Percentiles rank a stretch among this genome's conserved stretches.
These are phyloP conservation scores for Pseudogymnoascus sp. DNA, from an alignment of 2,329 filamentous ascomycete genomes.

Conservation along the genomic window DNA sequence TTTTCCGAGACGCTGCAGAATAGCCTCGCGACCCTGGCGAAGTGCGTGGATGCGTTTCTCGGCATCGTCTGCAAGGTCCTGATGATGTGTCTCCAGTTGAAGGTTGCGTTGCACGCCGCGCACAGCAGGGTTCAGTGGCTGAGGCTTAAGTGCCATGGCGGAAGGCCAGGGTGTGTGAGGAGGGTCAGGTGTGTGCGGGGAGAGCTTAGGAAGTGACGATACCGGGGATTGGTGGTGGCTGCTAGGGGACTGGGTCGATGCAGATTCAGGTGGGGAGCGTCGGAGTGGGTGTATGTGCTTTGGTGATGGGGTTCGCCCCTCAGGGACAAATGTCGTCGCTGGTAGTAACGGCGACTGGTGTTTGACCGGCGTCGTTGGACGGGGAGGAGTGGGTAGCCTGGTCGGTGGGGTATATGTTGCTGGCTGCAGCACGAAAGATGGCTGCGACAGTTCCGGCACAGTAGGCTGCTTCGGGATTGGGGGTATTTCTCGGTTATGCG, in stretches of 20 bases:
- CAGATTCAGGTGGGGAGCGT: not conserved
- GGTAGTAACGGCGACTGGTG: not conserved
- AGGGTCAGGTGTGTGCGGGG: not conserved
- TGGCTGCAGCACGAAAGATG: not conserved
- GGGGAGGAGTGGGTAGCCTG: not conserved
- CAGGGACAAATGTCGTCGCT: not conserved
- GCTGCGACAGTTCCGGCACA: not conserved
- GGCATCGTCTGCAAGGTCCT: constrained; percentile 49
- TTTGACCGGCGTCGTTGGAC: not conserved
- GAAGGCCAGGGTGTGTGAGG: not conserved
- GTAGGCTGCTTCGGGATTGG: not conserved
- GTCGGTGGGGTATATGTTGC: not conserved
- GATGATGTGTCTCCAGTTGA: constrained; percentile 47
- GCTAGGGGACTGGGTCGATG: constrained; percentile 29
- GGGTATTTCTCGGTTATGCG: not conserved
- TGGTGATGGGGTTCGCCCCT: not conserved
- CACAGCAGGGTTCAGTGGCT: constrained; percentile 34
- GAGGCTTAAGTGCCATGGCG: not conserved
- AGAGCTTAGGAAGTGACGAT: not conserved
- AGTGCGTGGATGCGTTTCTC: constrained; percentile 47
- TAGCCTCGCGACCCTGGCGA: constrained; percentile 51
- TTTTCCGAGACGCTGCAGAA: constrained; percentile 49
- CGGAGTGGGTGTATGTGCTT: not conserved
- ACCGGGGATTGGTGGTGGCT: not conserved
- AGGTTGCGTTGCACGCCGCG: constrained; percentile 51